Evolutionary conservation across 2,329 filamentous ascomycete genomes (phyloP).

Genomic region (Fusarium protoensiforme): DNA sequence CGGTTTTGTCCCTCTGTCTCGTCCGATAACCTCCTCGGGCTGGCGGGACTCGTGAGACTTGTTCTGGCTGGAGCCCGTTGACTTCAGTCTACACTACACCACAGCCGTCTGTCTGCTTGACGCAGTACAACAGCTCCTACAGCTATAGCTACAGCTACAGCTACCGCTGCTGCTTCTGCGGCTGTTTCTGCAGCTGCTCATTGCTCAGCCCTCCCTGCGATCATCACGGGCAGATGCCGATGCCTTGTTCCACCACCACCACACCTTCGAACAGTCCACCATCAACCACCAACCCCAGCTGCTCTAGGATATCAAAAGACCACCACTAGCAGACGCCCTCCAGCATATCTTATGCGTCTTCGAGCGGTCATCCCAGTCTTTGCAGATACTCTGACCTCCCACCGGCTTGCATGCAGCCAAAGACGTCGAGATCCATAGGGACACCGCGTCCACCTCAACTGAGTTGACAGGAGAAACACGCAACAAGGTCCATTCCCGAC

Average conservation of each 20-base stretch:
- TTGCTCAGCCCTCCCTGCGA: conserved; percentile 14
- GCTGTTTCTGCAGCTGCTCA: conserved; percentile 10
- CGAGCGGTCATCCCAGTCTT: conserved; percentile 30
- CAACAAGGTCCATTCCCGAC: conserved; percentile 14
- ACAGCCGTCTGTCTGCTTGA: background rate
- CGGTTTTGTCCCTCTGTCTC: conserved; percentile 32
- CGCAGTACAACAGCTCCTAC: conserved; percentile 20
- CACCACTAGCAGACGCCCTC: conserved; percentile 30
- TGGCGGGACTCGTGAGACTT: conserved; percentile 26
- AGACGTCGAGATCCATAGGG: conserved; percentile 20
- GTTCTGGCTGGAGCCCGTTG: conserved; percentile 25
- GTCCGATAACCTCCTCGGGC: conserved; percentile 28
- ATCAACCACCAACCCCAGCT: conserved; percentile 26
- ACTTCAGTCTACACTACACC: conserved; percentile 14
- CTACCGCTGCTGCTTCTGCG: background rate
- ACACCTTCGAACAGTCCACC: conserved; percentile 24
- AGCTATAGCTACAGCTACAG: conserved; percentile 13
- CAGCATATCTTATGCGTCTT: conserved; percentile 37
- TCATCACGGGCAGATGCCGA: conserved; percentile 22
- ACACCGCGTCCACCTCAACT: conserved; percentile 21
- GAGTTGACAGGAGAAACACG: conserved; percentile 9
- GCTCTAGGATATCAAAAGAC: conserved; percentile 23
- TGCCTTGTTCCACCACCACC: conserved; percentile 37
- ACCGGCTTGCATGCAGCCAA: conserved; percentile 32
- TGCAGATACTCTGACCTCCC: conserved; percentile 33